Evolutionary conservation across 2,329 filamentous ascomycete species (phyloP).

Genomic region (Hymenoscyphus occultus): DNA sequence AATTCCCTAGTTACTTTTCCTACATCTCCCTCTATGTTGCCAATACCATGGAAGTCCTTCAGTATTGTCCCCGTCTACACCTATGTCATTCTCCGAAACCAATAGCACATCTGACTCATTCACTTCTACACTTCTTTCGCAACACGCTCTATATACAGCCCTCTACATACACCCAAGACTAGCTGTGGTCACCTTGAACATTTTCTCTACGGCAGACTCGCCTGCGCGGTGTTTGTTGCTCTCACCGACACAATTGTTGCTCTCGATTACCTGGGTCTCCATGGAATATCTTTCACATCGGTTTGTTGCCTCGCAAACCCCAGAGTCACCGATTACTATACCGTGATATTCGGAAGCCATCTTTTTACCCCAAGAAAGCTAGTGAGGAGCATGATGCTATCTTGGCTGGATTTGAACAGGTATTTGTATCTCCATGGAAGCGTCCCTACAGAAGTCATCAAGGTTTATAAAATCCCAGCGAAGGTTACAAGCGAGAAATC

Average conservation of each 20-base stretch:
- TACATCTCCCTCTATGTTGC: too few relatives aligned
- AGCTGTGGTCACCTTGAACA: neutral
- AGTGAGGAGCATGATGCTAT: neutral
- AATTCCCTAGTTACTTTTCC: too few relatives aligned
- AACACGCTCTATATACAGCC: too few relatives aligned
- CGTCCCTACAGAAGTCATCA: neutral
- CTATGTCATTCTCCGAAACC: too few relatives aligned
- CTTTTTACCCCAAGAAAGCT: too few relatives aligned
- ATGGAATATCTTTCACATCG: neutral
- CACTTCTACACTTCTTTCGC: too few relatives aligned
- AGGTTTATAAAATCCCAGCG: neutral
- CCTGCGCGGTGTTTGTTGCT: neutral
- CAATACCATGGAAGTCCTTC: too few relatives aligned
- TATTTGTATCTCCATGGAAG: constrained; percentile 3
- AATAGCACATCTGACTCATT: too few relatives aligned
- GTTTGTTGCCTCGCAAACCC: neutral
- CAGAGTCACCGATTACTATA: neutral
- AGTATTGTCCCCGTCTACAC: too few relatives aligned
- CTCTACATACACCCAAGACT: too few relatives aligned
- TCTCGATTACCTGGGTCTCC: neutral
- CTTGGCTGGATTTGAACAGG: neutral
- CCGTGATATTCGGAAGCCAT: neutral
- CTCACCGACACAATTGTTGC: neutral
- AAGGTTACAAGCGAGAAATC: constrained; percentile 1
- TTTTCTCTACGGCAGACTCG: neutral